Conservation (phyloP, 139 green algal genomes). For the Volvox africanus region DNA sequence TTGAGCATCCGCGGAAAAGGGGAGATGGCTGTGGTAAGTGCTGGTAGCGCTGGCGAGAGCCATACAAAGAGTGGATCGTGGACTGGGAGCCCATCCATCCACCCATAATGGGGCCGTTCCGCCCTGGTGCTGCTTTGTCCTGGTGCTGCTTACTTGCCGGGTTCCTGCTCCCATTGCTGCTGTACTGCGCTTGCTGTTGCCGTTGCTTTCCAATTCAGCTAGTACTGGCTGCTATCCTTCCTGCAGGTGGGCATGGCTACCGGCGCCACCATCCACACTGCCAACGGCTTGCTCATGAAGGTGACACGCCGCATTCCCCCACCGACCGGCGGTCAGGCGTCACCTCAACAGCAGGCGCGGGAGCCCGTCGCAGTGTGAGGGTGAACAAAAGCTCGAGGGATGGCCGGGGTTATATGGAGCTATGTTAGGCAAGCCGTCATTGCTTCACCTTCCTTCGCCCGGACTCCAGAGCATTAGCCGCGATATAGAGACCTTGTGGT, state of each 20-base stretch:
- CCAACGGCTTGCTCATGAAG: conserved; percentile 83
- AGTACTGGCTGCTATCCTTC: not conserved
- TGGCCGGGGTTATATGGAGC: too few relatives aligned
- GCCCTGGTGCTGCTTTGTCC: not conserved
- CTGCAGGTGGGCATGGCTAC: conserved; percentile 88
- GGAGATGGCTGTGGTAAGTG: not conserved
- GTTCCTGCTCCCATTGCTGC: not conserved
- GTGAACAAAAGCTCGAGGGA: too few relatives aligned
- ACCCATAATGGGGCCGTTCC: not conserved
- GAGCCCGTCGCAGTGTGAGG: conserved; percentile 18
- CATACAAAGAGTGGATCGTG: not conserved
- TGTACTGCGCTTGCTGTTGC: not conserved
- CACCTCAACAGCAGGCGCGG: not conserved
- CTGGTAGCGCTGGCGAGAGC: too few relatives aligned
- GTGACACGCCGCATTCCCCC: conserved; percentile 37
- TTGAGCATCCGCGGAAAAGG: not conserved
- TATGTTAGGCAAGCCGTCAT: too few relatives aligned
- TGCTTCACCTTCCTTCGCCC: too few relatives aligned
- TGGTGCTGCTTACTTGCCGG: not conserved
- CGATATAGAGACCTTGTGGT: too few relatives aligned
- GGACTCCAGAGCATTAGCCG: too few relatives aligned
- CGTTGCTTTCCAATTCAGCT: not conserved
- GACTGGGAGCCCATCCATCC: not conserved
- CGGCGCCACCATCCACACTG: conserved; percentile 98
- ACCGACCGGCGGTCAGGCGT: not conserved